Conservation (phyloP, 768 basidiomycete genomes). For the Rhizopogon rudus region DNA sequence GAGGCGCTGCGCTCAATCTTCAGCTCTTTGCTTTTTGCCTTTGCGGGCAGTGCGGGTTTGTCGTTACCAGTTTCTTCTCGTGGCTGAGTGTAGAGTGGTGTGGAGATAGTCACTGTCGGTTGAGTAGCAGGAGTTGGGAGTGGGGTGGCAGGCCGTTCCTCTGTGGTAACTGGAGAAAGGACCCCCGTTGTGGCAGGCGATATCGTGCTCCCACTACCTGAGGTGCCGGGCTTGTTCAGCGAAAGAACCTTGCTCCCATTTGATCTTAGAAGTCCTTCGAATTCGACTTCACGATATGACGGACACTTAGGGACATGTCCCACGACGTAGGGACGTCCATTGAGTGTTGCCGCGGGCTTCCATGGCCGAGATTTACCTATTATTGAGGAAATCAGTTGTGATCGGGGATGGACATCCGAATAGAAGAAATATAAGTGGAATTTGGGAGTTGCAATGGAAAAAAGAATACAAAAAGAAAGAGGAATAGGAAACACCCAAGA, state of each 20-base stretch:
- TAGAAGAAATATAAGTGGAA: background rate
- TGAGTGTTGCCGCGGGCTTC: constrained; percentile 80
- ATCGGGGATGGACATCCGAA: background rate
- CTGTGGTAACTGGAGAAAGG: constrained; percentile 13
- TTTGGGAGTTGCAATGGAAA: background rate
- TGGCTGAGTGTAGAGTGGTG: constrained; percentile 6
- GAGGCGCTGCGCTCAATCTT: constrained; percentile 21
- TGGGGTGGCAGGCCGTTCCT: constrained; percentile 1
- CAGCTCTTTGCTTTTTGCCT: constrained; percentile 1
- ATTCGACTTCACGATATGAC: constrained; percentile 64
- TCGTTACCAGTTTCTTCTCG: background rate
- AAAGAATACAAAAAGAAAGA: background rate
- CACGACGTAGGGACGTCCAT: constrained; percentile 70
- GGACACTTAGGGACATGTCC: constrained; percentile 52
- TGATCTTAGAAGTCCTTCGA: constrained; percentile 67
- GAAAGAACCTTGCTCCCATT: constrained; percentile 40
- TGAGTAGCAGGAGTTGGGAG: constrained; percentile 19
- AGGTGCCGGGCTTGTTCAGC: constrained; percentile 18
- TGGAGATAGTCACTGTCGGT: constrained; percentile 20
- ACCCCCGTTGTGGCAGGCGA: constrained; percentile 10
- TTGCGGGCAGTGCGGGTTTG: constrained; percentile 14
- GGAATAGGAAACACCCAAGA: constrained; percentile 29
- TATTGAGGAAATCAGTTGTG: background rate
- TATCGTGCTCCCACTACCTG: background rate
- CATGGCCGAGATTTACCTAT: constrained; percentile 44